These are phyloP conservation scores for Ceratorhiza oryzae-sativae DNA, from an alignment of 1,284 basidiomycete genomes.

Conservation along the genomic window DNA sequence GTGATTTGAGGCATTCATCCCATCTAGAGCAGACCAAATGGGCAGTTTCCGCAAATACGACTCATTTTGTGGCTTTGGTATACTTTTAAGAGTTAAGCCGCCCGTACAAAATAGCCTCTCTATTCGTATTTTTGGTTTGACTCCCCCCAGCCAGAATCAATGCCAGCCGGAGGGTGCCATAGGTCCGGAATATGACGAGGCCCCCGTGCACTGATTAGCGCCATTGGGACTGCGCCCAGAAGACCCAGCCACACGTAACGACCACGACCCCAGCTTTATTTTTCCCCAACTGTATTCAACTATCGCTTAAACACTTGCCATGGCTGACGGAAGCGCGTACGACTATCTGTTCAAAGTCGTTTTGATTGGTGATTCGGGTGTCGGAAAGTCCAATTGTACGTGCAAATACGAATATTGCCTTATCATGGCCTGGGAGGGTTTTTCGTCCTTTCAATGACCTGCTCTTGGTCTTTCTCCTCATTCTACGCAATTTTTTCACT, in stretches of 20 bases:
- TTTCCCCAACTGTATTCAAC: conserved; percentile 4
- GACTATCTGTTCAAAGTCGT: conserved; percentile 98
- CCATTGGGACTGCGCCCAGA: conserved; percentile 14
- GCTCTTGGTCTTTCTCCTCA: background rate
- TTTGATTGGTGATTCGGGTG: conserved; percentile 98
- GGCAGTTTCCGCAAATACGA: too few relatives aligned
- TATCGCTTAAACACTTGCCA: conserved; percentile 48
- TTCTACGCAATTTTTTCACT: background rate
- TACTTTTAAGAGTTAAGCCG: too few relatives aligned
- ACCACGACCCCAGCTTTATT: conserved; percentile 15
- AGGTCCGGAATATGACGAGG: background rate
- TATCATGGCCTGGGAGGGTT: background rate
- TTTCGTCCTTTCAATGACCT: background rate
- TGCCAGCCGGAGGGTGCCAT: too few relatives aligned
- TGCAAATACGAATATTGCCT: conserved; percentile 38
- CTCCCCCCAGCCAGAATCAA: too few relatives aligned
- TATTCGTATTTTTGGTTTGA: too few relatives aligned
- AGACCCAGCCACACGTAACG: conserved; percentile 24
- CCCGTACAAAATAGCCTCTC: too few relatives aligned
- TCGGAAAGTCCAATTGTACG: conserved; percentile 82
- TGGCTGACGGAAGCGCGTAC: conserved; percentile 91
- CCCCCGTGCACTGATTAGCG: conserved; percentile 25
- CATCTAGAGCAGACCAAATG: too few relatives aligned
- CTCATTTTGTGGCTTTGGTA: too few relatives aligned
- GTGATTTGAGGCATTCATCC: too few relatives aligned